These are phyloP conservation scores for Chaetoscypha palmicola DNA, from an alignment of 2,329 filamentous ascomycete genomes.

Conservation along the genomic window DNA sequence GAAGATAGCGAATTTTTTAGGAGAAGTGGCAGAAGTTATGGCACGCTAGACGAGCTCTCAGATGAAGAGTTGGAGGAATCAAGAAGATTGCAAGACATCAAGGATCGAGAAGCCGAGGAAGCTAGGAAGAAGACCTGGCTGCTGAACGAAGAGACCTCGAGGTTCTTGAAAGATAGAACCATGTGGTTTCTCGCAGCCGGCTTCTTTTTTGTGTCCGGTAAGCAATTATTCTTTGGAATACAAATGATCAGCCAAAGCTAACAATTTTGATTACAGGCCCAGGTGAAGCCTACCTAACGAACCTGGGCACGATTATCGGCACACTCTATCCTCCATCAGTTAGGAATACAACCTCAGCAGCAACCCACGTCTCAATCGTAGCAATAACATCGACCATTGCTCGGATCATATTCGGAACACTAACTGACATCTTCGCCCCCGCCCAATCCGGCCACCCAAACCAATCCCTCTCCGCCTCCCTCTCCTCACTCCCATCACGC, in stretches of 20 bases:
- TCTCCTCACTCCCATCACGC: slow-evolving; percentile 34
- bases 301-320: slow-evolving; percentile 86
- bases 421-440: slow-evolving; percentile 82
- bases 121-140: slow-evolving; percentile 79
- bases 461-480: slow-evolving; percentile 23
- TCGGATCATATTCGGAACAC: slow-evolving; percentile 77
- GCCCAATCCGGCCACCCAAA: slow-evolving; percentile 34
- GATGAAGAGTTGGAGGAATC: slow-evolving; percentile 40
- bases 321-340: slow-evolving; percentile 62
- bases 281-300: slow-evolving; percentile 97
- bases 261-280: slow-evolving; percentile 60
- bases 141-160: slow-evolving; percentile 81
- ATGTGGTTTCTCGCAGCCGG: slow-evolving; percentile 94
- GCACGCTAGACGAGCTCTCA: slow-evolving; percentile 41
- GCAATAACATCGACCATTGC: slow-evolving; percentile 86
- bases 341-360: slow-evolving; percentile 46
- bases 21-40: slow-evolving; percentile 51
- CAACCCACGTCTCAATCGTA: slow-evolving; percentile 89
- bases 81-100: slow-evolving; percentile 16
- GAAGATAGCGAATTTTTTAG: slow-evolving; percentile 69
- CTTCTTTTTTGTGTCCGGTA: slow-evolving; percentile 69
- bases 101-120: slow-evolving; percentile 37
- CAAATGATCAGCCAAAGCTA: slow-evolving; percentile 12
- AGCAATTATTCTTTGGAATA: neutral
- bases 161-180: slow-evolving; percentile 78